Conservation (phyloP, 257 asterid genomes). For the Nicotiana tomentosiformis region DNA sequence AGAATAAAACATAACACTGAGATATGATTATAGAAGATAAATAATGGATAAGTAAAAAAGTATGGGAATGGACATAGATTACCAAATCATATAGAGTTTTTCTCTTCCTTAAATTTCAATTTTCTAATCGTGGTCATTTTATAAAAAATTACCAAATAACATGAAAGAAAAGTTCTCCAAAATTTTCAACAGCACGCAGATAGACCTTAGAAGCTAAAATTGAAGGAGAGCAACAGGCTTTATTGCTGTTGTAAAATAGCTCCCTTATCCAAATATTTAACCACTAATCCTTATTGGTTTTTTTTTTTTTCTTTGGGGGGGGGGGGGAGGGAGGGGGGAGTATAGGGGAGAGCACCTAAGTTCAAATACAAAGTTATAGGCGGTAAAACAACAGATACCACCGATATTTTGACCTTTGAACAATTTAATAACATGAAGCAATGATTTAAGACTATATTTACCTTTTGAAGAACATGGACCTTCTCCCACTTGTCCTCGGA, state of each 20-base stretch:
- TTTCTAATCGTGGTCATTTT: too few species aligned
- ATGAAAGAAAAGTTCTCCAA: neutral
- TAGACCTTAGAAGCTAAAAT: neutral
- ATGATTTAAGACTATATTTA: constrained; percentile 14
- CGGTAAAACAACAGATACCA: too few species aligned
- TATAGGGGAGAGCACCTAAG: too few species aligned
- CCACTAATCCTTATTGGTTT: too few species aligned
- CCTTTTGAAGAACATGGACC: constrained; percentile 94
- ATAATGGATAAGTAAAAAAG: too few species aligned
- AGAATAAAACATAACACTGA: neutral
- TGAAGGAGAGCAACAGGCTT: neutral
- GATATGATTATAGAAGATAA: neutral
- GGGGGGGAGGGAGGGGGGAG: neutral
- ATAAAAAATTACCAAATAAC: neutral
- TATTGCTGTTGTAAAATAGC: neutral
- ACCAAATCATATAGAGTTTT: neutral
- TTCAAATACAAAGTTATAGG: too few species aligned
- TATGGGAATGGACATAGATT: neutral
- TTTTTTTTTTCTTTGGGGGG: too few species aligned
- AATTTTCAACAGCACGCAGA: neutral
- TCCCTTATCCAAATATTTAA: neutral
- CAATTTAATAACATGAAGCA: neutral
- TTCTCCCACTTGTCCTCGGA: constrained; percentile 93
- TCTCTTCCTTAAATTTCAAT: too few species aligned
- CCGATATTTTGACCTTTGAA: neutral